Base-by-base conservation (phyloP, 2,329 filamentous ascomycete genomes). In the Arthrinium puccinioides region DNA sequence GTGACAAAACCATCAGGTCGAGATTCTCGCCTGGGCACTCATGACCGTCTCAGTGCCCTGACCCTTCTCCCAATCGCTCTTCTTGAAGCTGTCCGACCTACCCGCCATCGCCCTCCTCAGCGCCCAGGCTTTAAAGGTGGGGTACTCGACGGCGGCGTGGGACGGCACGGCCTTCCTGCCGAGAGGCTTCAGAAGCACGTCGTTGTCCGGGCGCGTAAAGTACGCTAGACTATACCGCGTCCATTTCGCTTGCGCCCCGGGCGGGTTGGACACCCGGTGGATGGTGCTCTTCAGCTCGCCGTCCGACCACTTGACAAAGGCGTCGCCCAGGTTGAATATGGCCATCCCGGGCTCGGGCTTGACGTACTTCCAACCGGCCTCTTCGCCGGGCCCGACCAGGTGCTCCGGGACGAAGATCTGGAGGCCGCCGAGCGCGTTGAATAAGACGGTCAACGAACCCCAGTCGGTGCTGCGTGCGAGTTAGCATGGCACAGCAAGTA, bases 261-360 rank as follows among this genome's bases (percentile, higher is more conserved):
- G 41, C 9, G 41, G 41, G 13, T 32, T 38, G 10, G 35, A n/a
- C 21, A 43, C 41, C 14, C 41, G 41, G 27, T 43, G 41, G 15
- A 43, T 41, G 25, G 41, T 38, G 35, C 41, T 43, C 21, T 43
- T 43, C 6, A 43, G 27, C 27, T 43, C 41, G 11, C 41, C 41
- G 11, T 43, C 38, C 5, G 41, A 43, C 41, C 41, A 43, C 28
- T 43, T 43, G 30, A 43, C 41, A 30, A 43, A 43, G 24, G 41
- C 41, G 32, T 43, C 41, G 20, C 41, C 41, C 6, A 44, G 38
- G 29, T 44, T 44, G 36, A 44, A 36, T 9, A 44, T 36, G 18
- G 41, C 41, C 41, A 44, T 44, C n/a, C 41, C 32, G 31, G 40
- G 37, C 13, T 42, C 40, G n/a, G 40, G 40, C 33, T 42, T 42